Base-by-base conservation (phyloP, 164 flowering plant genomes). In the Aristolochia contorta region DNA sequence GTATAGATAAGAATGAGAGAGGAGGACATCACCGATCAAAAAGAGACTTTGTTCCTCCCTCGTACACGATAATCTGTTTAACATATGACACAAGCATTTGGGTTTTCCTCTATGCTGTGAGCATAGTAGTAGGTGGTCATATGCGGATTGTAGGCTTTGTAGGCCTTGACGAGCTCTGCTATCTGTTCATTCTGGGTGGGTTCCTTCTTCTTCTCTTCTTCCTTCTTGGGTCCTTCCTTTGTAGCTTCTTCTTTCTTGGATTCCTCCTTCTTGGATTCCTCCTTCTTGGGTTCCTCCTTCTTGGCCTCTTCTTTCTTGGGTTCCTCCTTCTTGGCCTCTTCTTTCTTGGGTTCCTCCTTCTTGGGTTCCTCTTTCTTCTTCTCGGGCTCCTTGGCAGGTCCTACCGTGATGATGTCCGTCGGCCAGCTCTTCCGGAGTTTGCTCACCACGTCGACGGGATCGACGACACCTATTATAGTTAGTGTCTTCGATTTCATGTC, bases 31-130 rank as follows among this genome's bases (percentile, higher is more conserved):
- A 37, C 43, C 43, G 43, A 37, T 37, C 53, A 49, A 20, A 49
- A 18, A 49, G n/a, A 49, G 22, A 30, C n/a, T 32, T 32, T n/a
- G n/a, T 16, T 32, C n/a, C 25, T 56, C 46, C 14, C 2, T 33
- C 14, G 15, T 54, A 22, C 12, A 37, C 12, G 12, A 10, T 37
- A 54, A 16, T 24, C 48, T 60, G 13, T 20, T 66, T 53, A 87
- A 56, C 80, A 85, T 23, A 91, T 86, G 16, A 80, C 83, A 78
- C 97, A 91, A 59, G 84, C 74, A 76, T 82, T 91, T 33, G 96
- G 93, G 50, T 87, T 75, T 72, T 91, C 97, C 52, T 91, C 97
- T 63, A 77, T 73, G 80, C 91, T 83, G 8, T 73, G 84, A 14
- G 60, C 83, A 72, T 80, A 71, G 74, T 83, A 83, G 25, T 84